Base-by-base conservation (phyloP, 2,329 filamentous ascomycete species). In the Calonectria honghensis region DNA sequence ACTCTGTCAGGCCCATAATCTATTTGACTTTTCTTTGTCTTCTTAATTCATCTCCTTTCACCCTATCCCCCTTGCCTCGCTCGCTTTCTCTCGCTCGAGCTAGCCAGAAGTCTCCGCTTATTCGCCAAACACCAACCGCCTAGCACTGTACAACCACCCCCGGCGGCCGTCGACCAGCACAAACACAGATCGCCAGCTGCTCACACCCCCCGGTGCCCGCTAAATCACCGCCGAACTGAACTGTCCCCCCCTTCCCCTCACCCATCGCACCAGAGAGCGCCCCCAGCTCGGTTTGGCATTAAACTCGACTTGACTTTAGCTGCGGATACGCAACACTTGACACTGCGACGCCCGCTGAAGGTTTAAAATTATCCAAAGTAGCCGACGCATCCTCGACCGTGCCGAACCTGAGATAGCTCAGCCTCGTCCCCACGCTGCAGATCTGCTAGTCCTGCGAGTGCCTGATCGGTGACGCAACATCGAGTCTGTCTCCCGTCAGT, bases 391-490 rank as follows among this genome's bases (percentile, higher is more conserved):
- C 74, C 73, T 64, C 78, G 73, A 63, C 70, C 39, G 72, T 50
- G 57, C 74, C 79, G 72, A 78, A 78, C 68, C 65, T 74, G 68
- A 77, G 61, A 78, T 77, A 76, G 78, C 75, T 77, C 78, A 75
- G 75, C 77, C 75, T 77, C 69, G 74, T 79, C 77, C 70, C 79
- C 79, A 79, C 79, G 79, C 59, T 72, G 77, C 77, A 78, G 76
- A 80, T 78, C 78, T 77, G 67, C 75, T 73, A 72, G 59, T 75
- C 64, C 57, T 79, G 70, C 74, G 72, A 68, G 78, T 80, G 69
- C 78, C 76, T 79, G 74, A 75, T 77, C 75, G 77, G 74, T 79
- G 79, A 80, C 79, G 71, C 79, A 80, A 77, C 66, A 29, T 75
- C 54, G 73, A 79, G 54, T 66, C 68, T 65, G 61, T 73, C 68